Percentiles rank a stretch among this genome's conserved stretches.
These are phyloP conservation scores for Paramecium sonneborni DNA, from an alignment of 73 alveolate genomes.

Conservation along the genomic window DNA sequence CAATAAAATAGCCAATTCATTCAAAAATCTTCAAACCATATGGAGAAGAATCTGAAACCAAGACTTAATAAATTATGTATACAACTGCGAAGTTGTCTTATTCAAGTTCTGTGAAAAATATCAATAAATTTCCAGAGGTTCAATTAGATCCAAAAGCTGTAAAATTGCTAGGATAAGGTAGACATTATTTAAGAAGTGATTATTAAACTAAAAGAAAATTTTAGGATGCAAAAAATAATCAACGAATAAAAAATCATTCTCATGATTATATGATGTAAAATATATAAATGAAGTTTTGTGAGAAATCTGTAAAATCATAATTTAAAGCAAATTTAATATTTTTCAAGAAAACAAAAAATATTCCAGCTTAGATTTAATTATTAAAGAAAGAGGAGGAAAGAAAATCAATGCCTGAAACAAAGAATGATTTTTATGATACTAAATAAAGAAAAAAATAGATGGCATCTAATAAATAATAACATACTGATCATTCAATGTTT, in stretches of 20 bases:
- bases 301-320: conserved; percentile 6
- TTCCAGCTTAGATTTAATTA: conserved; percentile 2
- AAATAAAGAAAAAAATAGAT: background rate
- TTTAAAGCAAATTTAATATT: conserved; percentile 30
- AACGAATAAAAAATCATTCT: background rate
- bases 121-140: background rate
- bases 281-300: background rate
- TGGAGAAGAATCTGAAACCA: background rate
- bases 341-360: conserved; percentile 13
- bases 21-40: background rate
- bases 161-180: background rate
- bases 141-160: conserved; percentile 42
- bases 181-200: conserved; percentile 16
- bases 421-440: background rate
- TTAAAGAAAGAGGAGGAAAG: background rate
- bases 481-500: conserved; percentile 25
- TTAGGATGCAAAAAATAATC: background rate
- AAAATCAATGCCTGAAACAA: background rate
- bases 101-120: conserved; percentile 14
- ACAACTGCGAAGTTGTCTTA: conserved; percentile 24
- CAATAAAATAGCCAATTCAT: background rate
- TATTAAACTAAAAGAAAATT: background rate
- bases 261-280: background rate
- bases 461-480: background rate
- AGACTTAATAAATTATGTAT: background rate